Percentiles rank a stretch among this genome's conserved stretches.
These are phyloP conservation scores for Neofusicoccum laricinum DNA, from an alignment of 2,329 filamentous ascomycete species.

Conservation along the genomic window DNA sequence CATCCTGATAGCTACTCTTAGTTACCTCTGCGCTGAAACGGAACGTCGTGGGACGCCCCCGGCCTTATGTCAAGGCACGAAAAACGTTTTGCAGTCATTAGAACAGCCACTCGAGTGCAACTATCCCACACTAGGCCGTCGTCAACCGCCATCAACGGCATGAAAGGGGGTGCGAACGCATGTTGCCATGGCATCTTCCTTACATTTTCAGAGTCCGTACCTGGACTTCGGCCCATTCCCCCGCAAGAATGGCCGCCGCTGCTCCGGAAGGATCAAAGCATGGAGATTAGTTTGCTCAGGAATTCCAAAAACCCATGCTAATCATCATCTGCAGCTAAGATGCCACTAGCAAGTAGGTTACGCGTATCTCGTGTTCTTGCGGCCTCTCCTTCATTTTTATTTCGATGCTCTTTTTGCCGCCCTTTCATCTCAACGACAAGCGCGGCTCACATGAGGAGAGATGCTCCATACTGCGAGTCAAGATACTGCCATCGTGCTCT, in stretches of 20 bases:
- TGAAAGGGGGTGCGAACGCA: neutral
- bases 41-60: neutral
- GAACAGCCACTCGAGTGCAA: neutral
- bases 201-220: neutral
- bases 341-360: neutral
- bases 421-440: neutral
- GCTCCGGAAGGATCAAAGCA: neutral
- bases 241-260: neutral
- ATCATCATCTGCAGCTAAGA: neutral
- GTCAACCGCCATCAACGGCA: neutral
- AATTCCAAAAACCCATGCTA: neutral
- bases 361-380: neutral
- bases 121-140: neutral
- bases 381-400: neutral
- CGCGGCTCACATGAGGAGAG: neutral
- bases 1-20: neutral
- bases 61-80: neutral
- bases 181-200: slow-evolving; percentile 1
- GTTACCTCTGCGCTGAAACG: neutral
- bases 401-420: neutral
- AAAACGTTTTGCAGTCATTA: neutral
- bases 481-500: neutral
- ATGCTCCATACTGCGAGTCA: slow-evolving; percentile 1
- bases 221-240: neutral
- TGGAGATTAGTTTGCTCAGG: neutral